Evolutionary conservation across 1,284 basidiomycete genomes (phyloP).

Genomic region (Ceratorhiza oryzae-sativae): DNA sequence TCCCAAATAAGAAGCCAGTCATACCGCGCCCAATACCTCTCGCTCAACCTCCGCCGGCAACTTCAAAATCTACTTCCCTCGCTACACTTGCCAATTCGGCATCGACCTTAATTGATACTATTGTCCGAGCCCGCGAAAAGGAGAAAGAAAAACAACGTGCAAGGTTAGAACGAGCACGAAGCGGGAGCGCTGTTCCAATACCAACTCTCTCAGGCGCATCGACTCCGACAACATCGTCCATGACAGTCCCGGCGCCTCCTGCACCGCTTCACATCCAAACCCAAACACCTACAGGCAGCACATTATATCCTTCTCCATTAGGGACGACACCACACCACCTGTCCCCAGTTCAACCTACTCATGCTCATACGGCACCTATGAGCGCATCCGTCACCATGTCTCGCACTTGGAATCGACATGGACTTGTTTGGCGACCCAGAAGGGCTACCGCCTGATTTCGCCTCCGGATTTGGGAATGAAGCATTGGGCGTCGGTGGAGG

Average conservation of each 20-base stretch:
- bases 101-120: conserved; percentile 19
- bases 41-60: conserved; percentile 9
- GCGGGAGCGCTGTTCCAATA: conserved; percentile 25
- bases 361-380: background rate
- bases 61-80: background rate
- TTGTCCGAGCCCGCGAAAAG: conserved; percentile 30
- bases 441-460: background rate
- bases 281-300: conserved; percentile 10
- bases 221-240: conserved; percentile 3
- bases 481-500: background rate
- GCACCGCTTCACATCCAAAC: conserved; percentile 11
- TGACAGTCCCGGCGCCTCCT: background rate
- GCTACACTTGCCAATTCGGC: conserved; percentile 23
- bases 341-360: background rate
- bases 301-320: conserved; percentile 17
- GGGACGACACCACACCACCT: conserved; percentile 10
- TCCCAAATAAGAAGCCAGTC: conserved; percentile 6
- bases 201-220: conserved; percentile 16
- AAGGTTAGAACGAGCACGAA: conserved; percentile 32
- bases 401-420: conserved; percentile 20
- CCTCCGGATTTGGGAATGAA: conserved; percentile 5
- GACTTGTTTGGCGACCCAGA: conserved; percentile 33
- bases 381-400: background rate
- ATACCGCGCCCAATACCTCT: conserved; percentile 12
- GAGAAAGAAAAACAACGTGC: conserved; percentile 38